Evolutionary conservation across 192 early-diverging fungal species (phyloP).

Genomic region (Blastocladiella britannica): DNA sequence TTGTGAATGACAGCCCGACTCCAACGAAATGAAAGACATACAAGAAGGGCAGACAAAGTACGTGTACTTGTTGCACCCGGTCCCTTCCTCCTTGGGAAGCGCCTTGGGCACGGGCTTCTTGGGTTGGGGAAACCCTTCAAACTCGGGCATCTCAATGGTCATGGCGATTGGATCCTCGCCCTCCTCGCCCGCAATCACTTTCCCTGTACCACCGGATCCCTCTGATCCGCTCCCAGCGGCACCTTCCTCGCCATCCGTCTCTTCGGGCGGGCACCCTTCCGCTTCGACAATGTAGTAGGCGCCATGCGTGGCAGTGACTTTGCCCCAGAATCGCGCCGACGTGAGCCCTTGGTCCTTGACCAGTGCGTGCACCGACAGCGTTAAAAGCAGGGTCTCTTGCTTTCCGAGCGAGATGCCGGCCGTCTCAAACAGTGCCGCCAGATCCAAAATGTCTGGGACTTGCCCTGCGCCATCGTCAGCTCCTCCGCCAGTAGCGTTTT

Average conservation of each 20-base stretch:
- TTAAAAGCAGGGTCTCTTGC: slow-evolving; percentile 31
- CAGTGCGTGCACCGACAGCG: slow-evolving; percentile 27
- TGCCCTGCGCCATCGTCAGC: slow-evolving; percentile 22
- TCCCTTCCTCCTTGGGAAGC: slow-evolving; percentile 19
- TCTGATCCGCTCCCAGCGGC: slow-evolving; percentile 10
- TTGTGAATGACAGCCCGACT: too few relatives aligned
- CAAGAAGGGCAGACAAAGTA: slow-evolving; percentile 32
- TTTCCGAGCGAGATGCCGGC: slow-evolving; percentile 33
- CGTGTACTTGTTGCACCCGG: slow-evolving; percentile 34
- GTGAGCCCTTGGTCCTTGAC: slow-evolving; percentile 27
- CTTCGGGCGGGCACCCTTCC: slow-evolving; percentile 29
- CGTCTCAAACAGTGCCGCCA: slow-evolving; percentile 34
- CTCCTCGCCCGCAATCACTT: slow-evolving; percentile 1
- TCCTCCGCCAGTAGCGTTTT: too few relatives aligned
- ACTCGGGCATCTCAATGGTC: background rate
- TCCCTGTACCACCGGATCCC: too few relatives aligned
- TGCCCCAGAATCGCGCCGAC: slow-evolving; percentile 35
- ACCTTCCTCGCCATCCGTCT: slow-evolving; percentile 24
- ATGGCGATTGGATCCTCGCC: slow-evolving; percentile 4
- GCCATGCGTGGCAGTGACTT: slow-evolving; percentile 14
- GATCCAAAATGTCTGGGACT: slow-evolving; percentile 37
- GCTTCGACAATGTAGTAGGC: slow-evolving; percentile 25
- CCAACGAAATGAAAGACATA: slow-evolving; percentile 5
- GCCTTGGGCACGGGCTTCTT: slow-evolving; percentile 14
- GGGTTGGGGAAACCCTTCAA: slow-evolving; percentile 10